Conservation (phyloP, 192 early-diverging fungal genomes). For the Coemansia sp. region DNA sequence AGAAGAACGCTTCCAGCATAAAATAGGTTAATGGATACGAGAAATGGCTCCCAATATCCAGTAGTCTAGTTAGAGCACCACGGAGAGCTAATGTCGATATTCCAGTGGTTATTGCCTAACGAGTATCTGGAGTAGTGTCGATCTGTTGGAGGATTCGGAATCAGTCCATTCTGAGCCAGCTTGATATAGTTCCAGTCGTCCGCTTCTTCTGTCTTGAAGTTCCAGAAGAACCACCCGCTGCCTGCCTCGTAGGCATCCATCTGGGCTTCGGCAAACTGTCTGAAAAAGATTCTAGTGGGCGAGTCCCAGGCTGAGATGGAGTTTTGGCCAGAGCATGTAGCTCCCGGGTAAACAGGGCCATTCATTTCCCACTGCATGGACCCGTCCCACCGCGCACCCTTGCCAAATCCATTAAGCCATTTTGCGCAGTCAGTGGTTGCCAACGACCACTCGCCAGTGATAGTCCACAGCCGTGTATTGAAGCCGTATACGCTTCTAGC, state of each 20-base stretch:
- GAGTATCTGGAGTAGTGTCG: constrained; percentile 45
- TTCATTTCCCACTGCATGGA: constrained; percentile 51
- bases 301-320: constrained; percentile 50
- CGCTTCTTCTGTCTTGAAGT: constrained; percentile 71
- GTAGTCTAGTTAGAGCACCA: constrained; percentile 20
- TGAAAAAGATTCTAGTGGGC: constrained; percentile 57
- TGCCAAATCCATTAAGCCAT: constrained; percentile 68
- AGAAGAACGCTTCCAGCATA: too few relatives aligned
- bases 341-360: constrained; percentile 43
- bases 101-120: constrained; percentile 35
- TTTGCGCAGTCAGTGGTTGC: constrained; percentile 73
- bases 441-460: constrained; percentile 74
- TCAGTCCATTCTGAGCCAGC: constrained; percentile 63
- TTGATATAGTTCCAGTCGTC: constrained; percentile 76
- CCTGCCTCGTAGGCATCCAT: constrained; percentile 70
- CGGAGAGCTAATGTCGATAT: constrained; percentile 31
- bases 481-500: constrained; percentile 38
- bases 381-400: constrained; percentile 66
- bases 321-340: constrained; percentile 57
- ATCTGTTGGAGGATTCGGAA: constrained; percentile 55
- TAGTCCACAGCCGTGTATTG: constrained; percentile 50
- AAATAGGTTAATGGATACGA: too few relatives aligned
- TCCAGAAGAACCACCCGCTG: constrained; percentile 76
- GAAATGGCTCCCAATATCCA: too few relatives aligned
- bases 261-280: constrained; percentile 63